Percentiles rank a stretch among this genome's conserved stretches.
These are phyloP conservation scores for Lentinula edodes DNA, from an alignment of 768 basidiomycete genomes.

Conservation along the genomic window DNA sequence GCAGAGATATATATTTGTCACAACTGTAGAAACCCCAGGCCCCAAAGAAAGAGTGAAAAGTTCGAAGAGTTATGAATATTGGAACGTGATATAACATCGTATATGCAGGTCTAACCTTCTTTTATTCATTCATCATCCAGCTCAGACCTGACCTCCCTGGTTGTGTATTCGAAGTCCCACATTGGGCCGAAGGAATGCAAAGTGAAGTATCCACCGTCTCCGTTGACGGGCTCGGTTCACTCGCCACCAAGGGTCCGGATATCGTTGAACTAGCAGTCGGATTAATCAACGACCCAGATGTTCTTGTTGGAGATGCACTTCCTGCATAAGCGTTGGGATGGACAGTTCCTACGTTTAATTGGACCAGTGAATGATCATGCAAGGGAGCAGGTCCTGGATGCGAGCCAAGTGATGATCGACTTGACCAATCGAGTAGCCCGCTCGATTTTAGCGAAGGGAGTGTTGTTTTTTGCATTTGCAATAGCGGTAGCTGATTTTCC, in stretches of 20 bases:
- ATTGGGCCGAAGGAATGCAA: background rate
- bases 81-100: background rate
- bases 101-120: background rate
- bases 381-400: background rate
- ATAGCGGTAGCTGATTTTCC: background rate
- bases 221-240: background rate
- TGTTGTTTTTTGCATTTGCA: background rate
- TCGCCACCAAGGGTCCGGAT: background rate
- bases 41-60: background rate
- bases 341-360: background rate
- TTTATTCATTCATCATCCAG: constrained; percentile 9
- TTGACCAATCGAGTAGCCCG: constrained; percentile 4
- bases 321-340: background rate
- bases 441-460: constrained; percentile 6
- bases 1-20: no score
- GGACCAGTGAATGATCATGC: constrained; percentile 1
- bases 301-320: background rate
- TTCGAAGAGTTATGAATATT: no score
- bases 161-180: background rate
- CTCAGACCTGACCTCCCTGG: constrained; percentile 2
- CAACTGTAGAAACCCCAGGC: no score
- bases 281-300: background rate
- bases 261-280: background rate
- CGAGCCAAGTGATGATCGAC: background rate
- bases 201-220: background rate